Percentiles rank a stretch among this genome's conserved stretches.
phyloP scores from a whole-genome alignment of 352 stramenopile genomes.

The Pythium utonaiense region DNA sequence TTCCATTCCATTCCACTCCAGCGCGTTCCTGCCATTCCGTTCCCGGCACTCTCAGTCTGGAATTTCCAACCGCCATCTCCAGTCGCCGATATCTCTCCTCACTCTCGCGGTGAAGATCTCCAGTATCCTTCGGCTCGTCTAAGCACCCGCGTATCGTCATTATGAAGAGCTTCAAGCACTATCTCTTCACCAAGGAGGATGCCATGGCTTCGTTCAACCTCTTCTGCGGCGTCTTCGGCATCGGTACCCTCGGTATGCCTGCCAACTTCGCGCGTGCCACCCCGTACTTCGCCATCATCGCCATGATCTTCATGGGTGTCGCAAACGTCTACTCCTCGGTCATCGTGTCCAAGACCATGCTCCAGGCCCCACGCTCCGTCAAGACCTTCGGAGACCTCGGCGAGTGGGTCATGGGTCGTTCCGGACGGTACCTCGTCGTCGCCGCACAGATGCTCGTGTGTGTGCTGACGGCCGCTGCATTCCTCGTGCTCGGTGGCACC shows the following conservation, averaged over 20 bases:
- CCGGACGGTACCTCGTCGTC: slow-evolving; percentile 16
- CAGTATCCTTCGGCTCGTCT: too few species aligned
- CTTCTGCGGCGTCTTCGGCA: slow-evolving; percentile 33
- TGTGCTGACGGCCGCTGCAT: slow-evolving; percentile 19
- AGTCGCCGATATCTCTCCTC: too few species aligned
- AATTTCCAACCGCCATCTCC: too few species aligned
- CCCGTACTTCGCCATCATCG: slow-evolving; percentile 20
- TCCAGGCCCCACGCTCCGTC: slow-evolving; percentile 24
- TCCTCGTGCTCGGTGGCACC: slow-evolving; percentile 29
- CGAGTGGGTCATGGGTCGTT: slow-evolving; percentile 24
- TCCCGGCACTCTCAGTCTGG: too few species aligned
- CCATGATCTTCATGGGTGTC: slow-evolving; percentile 29
- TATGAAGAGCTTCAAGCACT: slow-evolving; percentile 21
- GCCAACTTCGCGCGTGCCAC: slow-evolving; percentile 32
- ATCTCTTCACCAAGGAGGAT: slow-evolving; percentile 31
- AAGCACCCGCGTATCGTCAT: too few species aligned
- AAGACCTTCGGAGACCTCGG: slow-evolving; percentile 32
- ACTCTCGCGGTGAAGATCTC: too few species aligned
- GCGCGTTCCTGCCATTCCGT: background rate
- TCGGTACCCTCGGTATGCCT: slow-evolving; percentile 34
- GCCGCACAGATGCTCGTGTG: slow-evolving; percentile 15
- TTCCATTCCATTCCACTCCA: background rate
- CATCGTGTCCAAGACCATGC: slow-evolving; percentile 25
- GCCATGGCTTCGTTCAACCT: slow-evolving; percentile 25
- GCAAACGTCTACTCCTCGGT: slow-evolving; percentile 32